Conservation (phyloP, 2,329 filamentous ascomycete genomes). For the Hypomyces perniciosus region DNA sequence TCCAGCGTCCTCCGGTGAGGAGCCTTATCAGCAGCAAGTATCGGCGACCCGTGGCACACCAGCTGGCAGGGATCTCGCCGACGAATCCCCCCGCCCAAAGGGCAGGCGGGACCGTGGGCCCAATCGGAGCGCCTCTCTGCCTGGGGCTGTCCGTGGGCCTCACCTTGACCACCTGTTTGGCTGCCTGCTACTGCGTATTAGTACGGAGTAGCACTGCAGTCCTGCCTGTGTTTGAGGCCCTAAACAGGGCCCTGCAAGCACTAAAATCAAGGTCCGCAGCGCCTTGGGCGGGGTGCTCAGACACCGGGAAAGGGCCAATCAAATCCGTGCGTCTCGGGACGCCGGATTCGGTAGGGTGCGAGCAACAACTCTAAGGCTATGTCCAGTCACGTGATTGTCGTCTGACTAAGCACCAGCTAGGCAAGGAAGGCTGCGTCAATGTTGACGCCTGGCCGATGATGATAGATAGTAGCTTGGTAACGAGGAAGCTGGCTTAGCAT, state of each 20-base stretch:
- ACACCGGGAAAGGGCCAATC: background rate
- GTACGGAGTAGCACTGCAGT: too few relatives aligned
- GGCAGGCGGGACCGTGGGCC: background rate
- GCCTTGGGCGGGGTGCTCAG: background rate
- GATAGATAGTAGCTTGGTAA: slow-evolving; percentile 11
- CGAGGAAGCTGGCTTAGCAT: slow-evolving; percentile 10
- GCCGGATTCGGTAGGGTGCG: background rate
- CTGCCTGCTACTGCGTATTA: background rate
- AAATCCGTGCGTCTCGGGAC: background rate
- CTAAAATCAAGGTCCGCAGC: background rate
- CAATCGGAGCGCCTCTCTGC: slow-evolving; percentile 10
- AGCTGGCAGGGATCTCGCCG: background rate
- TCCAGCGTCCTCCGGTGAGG: background rate
- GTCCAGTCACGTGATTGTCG: slow-evolving; percentile 9
- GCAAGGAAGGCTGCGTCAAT: slow-evolving; percentile 11
- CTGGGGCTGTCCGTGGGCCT: slow-evolving; percentile 3
- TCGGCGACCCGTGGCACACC: slow-evolving; percentile 13
- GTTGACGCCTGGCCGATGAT: slow-evolving; percentile 11
- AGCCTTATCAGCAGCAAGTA: slow-evolving; percentile 20
- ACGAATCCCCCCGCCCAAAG: slow-evolving; percentile 1
- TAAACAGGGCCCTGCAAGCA: slow-evolving; percentile 5
- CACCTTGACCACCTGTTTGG: slow-evolving; percentile 1
- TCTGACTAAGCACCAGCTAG: slow-evolving; percentile 12
- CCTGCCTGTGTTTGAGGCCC: slow-evolving; percentile 1
- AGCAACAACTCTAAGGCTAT: background rate